phyloP scores from a whole-genome alignment of 2,329 filamentous ascomycete species.

The Exophiala lecanii-corni region DNA sequence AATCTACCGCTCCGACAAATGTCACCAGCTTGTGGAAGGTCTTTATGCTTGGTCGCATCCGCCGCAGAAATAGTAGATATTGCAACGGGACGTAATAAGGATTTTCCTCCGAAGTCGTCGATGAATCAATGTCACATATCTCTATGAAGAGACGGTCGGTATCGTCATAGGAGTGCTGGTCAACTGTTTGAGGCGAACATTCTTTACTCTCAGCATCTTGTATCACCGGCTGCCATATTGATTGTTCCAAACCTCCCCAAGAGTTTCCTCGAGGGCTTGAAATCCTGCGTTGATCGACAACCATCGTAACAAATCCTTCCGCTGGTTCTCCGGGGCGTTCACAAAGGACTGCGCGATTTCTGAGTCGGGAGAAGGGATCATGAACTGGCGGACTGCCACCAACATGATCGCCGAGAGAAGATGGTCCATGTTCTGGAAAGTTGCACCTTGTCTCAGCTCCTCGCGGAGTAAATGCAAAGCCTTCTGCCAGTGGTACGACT shows the following conservation, averaged over 20 bases:
- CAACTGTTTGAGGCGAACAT: neutral
- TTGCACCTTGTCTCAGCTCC: conserved; percentile 29
- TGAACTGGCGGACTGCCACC: conserved; percentile 34
- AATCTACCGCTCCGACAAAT: conserved; percentile 10
- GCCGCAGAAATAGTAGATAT: conserved; percentile 10
- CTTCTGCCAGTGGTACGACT: conserved; percentile 36
- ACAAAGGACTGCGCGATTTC: conserved; percentile 12
- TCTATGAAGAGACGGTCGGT: conserved; percentile 11
- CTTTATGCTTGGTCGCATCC: conserved; percentile 8
- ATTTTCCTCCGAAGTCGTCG: conserved; percentile 7
- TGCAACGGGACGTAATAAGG: conserved; percentile 12
- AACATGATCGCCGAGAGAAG: conserved; percentile 37
- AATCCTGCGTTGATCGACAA: conserved; percentile 10
- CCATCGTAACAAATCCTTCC: conserved; percentile 9
- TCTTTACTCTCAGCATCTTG: conserved; percentile 7
- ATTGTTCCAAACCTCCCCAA: conserved; percentile 9
- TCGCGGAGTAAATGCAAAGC: conserved; percentile 34
- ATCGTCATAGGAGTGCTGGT: conserved; percentile 3
- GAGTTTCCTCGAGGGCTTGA: conserved; percentile 1
- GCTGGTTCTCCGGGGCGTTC: conserved; percentile 3
- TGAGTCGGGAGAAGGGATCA: conserved; percentile 5
- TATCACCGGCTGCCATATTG: conserved; percentile 14
- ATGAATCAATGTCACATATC: conserved; percentile 5
- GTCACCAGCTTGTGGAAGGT: conserved; percentile 17
- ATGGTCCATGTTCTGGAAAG: conserved; percentile 34